These are phyloP conservation scores for Tripidium arundinaceum DNA, from an alignment of 202 grass and related monocot genomes.

Conservation along the genomic window DNA sequence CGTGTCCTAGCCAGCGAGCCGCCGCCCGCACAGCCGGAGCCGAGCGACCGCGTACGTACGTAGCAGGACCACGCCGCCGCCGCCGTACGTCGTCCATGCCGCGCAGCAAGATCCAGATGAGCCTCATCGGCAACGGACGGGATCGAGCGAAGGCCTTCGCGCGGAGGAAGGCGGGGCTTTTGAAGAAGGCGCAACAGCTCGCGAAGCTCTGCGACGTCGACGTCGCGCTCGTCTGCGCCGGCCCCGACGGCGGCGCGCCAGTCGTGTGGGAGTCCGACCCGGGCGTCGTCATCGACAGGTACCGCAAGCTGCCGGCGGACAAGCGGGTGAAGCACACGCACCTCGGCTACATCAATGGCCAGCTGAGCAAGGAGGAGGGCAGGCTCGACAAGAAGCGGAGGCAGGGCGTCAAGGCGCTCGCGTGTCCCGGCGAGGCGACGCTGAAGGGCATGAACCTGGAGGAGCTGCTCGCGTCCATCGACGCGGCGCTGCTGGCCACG, in stretches of 20 bases:
- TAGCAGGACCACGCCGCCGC: background rate
- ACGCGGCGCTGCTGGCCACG: slow-evolving; percentile 6
- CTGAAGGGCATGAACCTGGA: background rate
- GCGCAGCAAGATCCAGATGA: background rate
- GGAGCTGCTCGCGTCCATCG: slow-evolving; percentile 33
- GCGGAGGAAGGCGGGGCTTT: slow-evolving; percentile 2
- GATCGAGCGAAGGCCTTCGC: background rate
- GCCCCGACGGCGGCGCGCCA: background rate
- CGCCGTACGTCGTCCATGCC: background rate
- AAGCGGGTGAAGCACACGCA: slow-evolving; percentile 29
- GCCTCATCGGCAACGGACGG: background rate
- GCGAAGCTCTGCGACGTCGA: slow-evolving; percentile 10
- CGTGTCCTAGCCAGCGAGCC: background rate
- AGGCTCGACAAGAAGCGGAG: slow-evolving; percentile 15
- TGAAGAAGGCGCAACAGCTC: slow-evolving; percentile 26
- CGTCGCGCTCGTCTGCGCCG: slow-evolving; percentile 16
- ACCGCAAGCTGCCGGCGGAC: slow-evolving; percentile 23
- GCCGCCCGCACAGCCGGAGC: too few relatives aligned
- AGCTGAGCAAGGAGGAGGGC: slow-evolving; percentile 14
- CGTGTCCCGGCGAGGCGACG: background rate
- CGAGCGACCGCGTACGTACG: background rate
- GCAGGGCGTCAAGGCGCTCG: background rate
- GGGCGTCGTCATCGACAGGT: slow-evolving; percentile 26
- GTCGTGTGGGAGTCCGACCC: slow-evolving; percentile 1
- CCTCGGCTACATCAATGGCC: background rate